A percentile compares a stretch with the other conserved stretches of the same genome.
These are phyloP conservation scores for Coprinellus micaceus DNA, from an alignment of 768 basidiomycete species.

Conservation along the genomic window DNA sequence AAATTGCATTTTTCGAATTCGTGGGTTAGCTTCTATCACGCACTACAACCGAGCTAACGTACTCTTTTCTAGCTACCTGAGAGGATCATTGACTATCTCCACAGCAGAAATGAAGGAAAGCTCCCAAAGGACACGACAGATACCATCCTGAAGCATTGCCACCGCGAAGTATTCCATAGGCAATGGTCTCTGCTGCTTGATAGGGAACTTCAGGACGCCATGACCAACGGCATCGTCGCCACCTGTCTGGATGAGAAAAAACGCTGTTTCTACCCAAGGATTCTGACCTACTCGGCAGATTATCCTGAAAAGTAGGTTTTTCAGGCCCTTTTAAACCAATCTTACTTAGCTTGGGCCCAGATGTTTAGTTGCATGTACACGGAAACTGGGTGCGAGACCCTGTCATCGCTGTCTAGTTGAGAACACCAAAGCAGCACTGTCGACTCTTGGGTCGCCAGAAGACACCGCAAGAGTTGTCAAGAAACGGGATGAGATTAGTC, in stretches of 20 bases:
- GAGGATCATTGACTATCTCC: not conserved
- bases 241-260: constrained; percentile 1
- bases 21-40: not conserved
- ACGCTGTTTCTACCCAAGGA: constrained; percentile 1
- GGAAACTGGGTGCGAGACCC: not conserved
- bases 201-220: not conserved
- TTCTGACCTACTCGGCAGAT: constrained; percentile 6
- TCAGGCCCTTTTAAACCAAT: not conserved
- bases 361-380: not conserved
- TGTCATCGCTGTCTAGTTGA: not conserved
- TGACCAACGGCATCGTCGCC: not conserved
- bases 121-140: not conserved
- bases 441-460: not conserved
- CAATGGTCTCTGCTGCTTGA: not conserved
- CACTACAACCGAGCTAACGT: not conserved
- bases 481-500: too few relatives aligned
- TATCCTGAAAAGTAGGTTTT: constrained; percentile 8
- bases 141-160: not conserved
- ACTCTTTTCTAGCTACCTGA: not conserved
- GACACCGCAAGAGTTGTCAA: not conserved
- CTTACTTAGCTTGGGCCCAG: not conserved
- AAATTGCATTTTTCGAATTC: constrained; percentile 16
- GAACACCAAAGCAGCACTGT: not conserved
- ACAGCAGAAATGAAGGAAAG: not conserved
- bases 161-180: not conserved